phyloP scores from a whole-genome alignment of 495 filamentous ascomycete genomes.

The Talaromyces liani region DNA sequence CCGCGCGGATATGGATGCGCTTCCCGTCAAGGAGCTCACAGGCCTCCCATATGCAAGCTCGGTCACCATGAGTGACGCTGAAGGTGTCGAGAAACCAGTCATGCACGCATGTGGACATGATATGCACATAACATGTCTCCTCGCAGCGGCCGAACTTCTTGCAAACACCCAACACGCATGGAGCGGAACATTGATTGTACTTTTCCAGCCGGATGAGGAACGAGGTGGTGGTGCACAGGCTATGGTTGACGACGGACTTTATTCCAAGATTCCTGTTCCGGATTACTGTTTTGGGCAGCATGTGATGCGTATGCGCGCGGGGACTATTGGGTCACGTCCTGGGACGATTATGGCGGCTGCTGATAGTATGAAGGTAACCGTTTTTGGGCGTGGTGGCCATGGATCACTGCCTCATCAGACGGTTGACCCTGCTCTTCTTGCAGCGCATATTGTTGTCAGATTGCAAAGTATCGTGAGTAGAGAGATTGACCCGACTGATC shows the following conservation, averaged over 20 bases:
- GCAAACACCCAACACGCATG: conserved; percentile 23
- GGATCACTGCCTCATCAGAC: conserved; percentile 42
- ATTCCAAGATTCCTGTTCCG: conserved; percentile 37
- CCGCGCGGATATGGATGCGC: conserved; percentile 48
- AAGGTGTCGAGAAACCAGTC: conserved; percentile 37
- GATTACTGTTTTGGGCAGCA: conserved; percentile 47
- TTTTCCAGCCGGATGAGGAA: conserved; percentile 51
- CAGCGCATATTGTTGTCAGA: conserved; percentile 38
- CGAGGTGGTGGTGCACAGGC: conserved; percentile 42
- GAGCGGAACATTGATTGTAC: conserved; percentile 44
- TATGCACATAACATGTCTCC: conserved; percentile 48
- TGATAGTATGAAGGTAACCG: conserved; percentile 43
- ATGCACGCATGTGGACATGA: conserved; percentile 55
- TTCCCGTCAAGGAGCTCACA: conserved; percentile 45
- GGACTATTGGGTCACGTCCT: conserved; percentile 28
- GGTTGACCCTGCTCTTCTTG: conserved; percentile 45
- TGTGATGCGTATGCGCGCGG: conserved; percentile 40
- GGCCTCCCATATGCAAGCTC: conserved; percentile 42
- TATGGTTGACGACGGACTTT: conserved; percentile 49
- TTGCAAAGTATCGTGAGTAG: conserved; percentile 45
- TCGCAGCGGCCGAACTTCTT: conserved; percentile 40
- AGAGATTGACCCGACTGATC: conserved; percentile 39
- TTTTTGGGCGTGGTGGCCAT: conserved; percentile 47
- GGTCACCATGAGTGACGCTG: conserved; percentile 31
- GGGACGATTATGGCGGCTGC: conserved; percentile 40